Conservation (phyloP, 225 moss, liverwort and hornwort species). For the Pseudoscleropodium purum region DNA sequence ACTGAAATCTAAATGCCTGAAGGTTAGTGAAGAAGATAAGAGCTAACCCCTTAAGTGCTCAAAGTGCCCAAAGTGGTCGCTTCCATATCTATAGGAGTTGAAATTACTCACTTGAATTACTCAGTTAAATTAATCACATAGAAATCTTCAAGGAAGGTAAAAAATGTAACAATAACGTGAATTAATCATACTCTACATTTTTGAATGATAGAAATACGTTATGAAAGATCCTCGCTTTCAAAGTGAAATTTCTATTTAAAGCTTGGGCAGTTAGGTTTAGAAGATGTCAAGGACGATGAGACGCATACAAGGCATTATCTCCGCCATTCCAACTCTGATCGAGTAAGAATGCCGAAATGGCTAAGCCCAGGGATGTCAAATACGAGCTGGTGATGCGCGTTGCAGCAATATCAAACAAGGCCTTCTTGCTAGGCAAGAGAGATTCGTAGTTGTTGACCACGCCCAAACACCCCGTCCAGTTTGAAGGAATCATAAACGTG, state of each 20-base stretch:
- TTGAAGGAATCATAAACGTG: slow-evolving; percentile 83
- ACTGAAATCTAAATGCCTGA: not conserved
- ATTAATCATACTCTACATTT: not conserved
- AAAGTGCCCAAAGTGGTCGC: not conserved
- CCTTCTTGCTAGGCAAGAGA: slow-evolving; percentile 72
- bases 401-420: slow-evolving; percentile 89
- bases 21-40: not conserved
- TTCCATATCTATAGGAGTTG: not conserved
- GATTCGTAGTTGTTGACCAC: slow-evolving; percentile 96
- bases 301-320: slow-evolving; percentile 81
- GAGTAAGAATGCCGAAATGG: slow-evolving; percentile 60
- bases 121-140: not conserved
- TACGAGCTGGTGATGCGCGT: slow-evolving; percentile 88
- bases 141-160: not conserved
- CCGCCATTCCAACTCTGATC: slow-evolving; percentile 97
- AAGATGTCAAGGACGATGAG: not conserved
- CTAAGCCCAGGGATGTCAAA: slow-evolving; percentile 48
- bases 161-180: not conserved
- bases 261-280: not conserved
- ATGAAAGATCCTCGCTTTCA: not conserved
- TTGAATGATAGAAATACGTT: not conserved
- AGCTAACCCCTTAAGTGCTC: not conserved
- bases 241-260: not conserved
- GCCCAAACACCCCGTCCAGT: slow-evolving; percentile 94
- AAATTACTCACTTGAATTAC: not conserved